Conservation (phyloP, 1,139 yeast species). For the Candida gigantensis region DNA sequence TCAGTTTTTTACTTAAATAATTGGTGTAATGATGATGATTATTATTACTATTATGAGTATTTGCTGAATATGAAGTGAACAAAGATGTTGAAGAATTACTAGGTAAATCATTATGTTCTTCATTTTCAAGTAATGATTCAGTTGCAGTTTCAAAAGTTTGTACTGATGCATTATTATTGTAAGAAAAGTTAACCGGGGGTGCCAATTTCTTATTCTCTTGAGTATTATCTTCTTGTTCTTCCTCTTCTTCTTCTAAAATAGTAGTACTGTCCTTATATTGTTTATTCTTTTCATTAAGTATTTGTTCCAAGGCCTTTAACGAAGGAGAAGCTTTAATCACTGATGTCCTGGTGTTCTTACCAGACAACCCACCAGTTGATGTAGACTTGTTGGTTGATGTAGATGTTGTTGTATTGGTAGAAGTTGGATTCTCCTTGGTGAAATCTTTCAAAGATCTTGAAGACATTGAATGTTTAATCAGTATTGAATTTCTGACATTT, state of each 20-base stretch:
- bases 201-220: neutral
- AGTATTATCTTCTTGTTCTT: conserved; percentile 9
- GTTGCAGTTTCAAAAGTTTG: conserved; percentile 35
- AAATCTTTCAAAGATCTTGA: conserved; percentile 25
- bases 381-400: conserved; percentile 5
- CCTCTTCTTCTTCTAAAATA: conserved; percentile 29
- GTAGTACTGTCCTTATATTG: conserved; percentile 4
- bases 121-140: conserved; percentile 10
- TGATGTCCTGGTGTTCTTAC: conserved; percentile 27
- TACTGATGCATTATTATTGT: conserved; percentile 17
- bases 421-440: conserved; percentile 8
- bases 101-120: conserved; percentile 9
- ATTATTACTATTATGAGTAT: neutral
- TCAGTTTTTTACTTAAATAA: conserved; percentile 2
- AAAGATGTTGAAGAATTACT: conserved; percentile 1
- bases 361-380: neutral
- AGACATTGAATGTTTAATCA: conserved; percentile 47
- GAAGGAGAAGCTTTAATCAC: conserved; percentile 57
- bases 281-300: conserved; percentile 34
- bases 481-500: conserved; percentile 49
- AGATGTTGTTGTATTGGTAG: conserved; percentile 5
- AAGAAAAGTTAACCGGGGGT: conserved; percentile 6
- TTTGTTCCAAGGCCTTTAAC: conserved; percentile 52
- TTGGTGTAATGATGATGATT: neutral
- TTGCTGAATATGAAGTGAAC: neutral